phyloP scores from a whole-genome alignment of 148 eudicot genomes.

The Vaccinium myrtillus region DNA sequence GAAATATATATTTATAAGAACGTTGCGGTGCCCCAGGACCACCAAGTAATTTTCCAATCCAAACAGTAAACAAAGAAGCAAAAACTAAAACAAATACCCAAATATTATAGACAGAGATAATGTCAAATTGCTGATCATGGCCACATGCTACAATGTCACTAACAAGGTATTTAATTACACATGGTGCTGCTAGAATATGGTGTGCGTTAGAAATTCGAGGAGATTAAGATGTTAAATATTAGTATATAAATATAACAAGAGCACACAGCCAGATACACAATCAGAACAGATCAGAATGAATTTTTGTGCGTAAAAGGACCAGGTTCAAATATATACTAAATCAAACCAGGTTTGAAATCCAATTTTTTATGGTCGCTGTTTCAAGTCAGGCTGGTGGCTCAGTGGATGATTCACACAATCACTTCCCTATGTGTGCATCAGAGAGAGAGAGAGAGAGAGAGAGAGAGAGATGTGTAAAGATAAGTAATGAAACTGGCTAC shows the following conservation, averaged over 20 bases:
- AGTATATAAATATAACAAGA: constrained; percentile 11
- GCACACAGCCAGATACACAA: constrained; percentile 5
- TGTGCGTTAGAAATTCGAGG: constrained; percentile 21
- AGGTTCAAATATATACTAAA: neutral
- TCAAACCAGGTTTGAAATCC: neutral
- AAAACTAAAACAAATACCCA: too few relatives aligned
- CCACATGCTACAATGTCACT: constrained; percentile 18
- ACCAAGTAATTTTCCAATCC: too few relatives aligned
- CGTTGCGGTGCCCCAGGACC: too few relatives aligned
- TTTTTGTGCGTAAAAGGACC: neutral
- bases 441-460: neutral
- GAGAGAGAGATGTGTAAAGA: neutral
- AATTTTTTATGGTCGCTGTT: neutral
- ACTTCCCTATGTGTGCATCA: too few relatives aligned
- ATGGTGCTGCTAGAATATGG: neutral
- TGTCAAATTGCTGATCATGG: constrained; percentile 10
- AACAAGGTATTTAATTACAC: neutral
- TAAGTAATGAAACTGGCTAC: neutral
- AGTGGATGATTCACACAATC: constrained; percentile 6
- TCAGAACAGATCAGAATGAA: neutral
- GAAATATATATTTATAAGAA: too few relatives aligned
- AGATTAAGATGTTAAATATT: constrained; percentile 28
- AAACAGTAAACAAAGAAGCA: neutral
- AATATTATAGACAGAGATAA: neutral
- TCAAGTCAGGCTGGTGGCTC: neutral